phyloP scores from a whole-genome alignment of 257 asterid genomes.

The Solanum pimpinellifolium region DNA sequence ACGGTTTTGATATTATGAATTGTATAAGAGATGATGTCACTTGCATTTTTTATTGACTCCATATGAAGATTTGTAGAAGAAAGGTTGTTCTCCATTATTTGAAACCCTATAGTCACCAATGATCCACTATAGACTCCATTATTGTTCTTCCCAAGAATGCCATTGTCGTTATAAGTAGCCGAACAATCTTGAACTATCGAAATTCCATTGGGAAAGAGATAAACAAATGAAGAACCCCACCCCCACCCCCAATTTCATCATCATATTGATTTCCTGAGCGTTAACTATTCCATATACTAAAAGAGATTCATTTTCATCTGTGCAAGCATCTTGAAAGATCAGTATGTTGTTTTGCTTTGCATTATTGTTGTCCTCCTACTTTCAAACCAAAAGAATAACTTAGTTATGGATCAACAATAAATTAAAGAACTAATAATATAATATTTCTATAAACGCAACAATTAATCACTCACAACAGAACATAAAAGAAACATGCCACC shows the following conservation, averaged over 20 bases:
- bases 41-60: too few species aligned
- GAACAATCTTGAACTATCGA: neutral
- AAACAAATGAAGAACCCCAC: neutral
- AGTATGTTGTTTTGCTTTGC: neutral
- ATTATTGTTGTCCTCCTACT: too few species aligned
- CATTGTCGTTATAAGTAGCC: neutral
- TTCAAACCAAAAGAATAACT: too few species aligned
- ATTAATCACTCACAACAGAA: too few species aligned
- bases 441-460: too few species aligned
- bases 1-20: too few species aligned
- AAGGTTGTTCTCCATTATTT: neutral
- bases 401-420: too few species aligned
- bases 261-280: neutral
- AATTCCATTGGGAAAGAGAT: neutral
- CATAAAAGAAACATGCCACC: too few species aligned
- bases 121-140: neutral
- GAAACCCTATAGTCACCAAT: neutral
- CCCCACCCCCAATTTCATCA: neutral
- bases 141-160: neutral
- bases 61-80: too few species aligned
- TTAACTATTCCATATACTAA: too few species aligned
- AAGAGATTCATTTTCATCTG: neutral
- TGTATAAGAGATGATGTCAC: too few species aligned
- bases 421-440: too few species aligned
- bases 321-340: neutral